These are phyloP conservation scores for Boletus barrowsii DNA, from an alignment of 768 basidiomycete species.

Conservation along the genomic window DNA sequence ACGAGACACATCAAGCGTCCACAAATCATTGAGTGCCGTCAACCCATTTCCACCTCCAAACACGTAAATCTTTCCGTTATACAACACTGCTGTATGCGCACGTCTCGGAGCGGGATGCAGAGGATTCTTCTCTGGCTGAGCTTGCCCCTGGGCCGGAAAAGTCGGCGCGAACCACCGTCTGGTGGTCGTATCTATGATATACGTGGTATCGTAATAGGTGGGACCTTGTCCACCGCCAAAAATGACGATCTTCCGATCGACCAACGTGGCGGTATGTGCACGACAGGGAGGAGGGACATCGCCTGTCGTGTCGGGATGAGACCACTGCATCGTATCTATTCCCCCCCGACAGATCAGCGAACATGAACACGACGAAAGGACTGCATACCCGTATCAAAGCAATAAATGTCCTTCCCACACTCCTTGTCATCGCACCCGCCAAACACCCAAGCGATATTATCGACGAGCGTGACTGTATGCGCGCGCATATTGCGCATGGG, in stretches of 20 bases:
- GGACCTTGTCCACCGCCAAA: slow-evolving; percentile 87
- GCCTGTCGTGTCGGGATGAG: slow-evolving; percentile 71
- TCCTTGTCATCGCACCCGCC: slow-evolving; percentile 86
- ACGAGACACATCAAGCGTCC: slow-evolving; percentile 72
- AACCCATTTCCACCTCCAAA: slow-evolving; percentile 95
- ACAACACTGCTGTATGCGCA: slow-evolving; percentile 82
- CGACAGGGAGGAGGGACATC: slow-evolving; percentile 78
- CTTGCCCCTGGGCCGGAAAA: slow-evolving; percentile 20
- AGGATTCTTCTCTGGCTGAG: slow-evolving; percentile 1
- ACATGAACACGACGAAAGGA: background rate
- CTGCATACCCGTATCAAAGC: slow-evolving; percentile 73
- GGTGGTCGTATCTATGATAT: slow-evolving; percentile 74
- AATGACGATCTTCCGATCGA: slow-evolving; percentile 75
- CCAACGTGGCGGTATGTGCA: slow-evolving; percentile 84
- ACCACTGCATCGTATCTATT: slow-evolving; percentile 88
- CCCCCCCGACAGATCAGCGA: slow-evolving; percentile 1
- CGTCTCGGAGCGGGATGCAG: slow-evolving; percentile 65
- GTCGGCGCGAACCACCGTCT: slow-evolving; percentile 61
- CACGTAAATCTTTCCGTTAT: slow-evolving; percentile 70
- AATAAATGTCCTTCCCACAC: slow-evolving; percentile 72
- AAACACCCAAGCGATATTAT: slow-evolving; percentile 80
- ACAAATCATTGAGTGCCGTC: slow-evolving; percentile 86
- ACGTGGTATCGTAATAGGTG: slow-evolving; percentile 79
- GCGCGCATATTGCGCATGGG: slow-evolving; percentile 73
- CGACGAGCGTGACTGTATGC: slow-evolving; percentile 81